phyloP scores from a whole-genome alignment of 2,329 filamentous ascomycete genomes.

The Pseudovirgaria hyperparasitica region DNA sequence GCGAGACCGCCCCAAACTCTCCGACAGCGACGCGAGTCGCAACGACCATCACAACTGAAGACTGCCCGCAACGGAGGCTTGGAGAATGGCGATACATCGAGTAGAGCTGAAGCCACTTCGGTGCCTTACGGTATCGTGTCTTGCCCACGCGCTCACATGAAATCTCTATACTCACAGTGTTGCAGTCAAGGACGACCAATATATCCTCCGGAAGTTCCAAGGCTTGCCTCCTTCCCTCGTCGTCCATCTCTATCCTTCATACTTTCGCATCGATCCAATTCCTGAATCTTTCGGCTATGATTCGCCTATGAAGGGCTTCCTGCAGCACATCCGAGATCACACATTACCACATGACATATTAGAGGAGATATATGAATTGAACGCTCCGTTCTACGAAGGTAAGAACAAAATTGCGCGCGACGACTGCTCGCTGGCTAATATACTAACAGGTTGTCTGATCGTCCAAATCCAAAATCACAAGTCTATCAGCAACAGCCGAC shows the following conservation, averaged over 20 bases:
- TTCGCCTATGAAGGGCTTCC: conserved; percentile 72
- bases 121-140: conserved; percentile 8
- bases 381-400: conserved; percentile 82
- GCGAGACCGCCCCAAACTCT: conserved; percentile 27
- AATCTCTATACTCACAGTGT: not conserved
- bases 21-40: conserved; percentile 29
- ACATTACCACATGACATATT: conserved; percentile 86
- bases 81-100: conserved; percentile 14
- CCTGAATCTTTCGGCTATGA: conserved; percentile 87
- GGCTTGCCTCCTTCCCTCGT: conserved; percentile 68
- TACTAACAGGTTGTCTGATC: conserved; percentile 57
- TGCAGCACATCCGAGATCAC: conserved; percentile 63
- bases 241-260: conserved; percentile 69
- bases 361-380: conserved; percentile 56
- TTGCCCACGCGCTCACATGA: conserved; percentile 5
- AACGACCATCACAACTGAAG: conserved; percentile 24
- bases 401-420: conserved; percentile 6
- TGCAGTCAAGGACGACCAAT: conserved; percentile 57
- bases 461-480: conserved; percentile 89
- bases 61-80: conserved; percentile 15
- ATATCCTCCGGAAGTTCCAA: conserved; percentile 72
- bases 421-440: conserved; percentile 2
- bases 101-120: conserved; percentile 18
- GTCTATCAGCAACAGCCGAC: no score
- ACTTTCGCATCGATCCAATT: conserved; percentile 77